Evolutionary conservation across 1,284 basidiomycete genomes (phyloP).

Genomic region (Austroboletus novae-zelandiae): DNA sequence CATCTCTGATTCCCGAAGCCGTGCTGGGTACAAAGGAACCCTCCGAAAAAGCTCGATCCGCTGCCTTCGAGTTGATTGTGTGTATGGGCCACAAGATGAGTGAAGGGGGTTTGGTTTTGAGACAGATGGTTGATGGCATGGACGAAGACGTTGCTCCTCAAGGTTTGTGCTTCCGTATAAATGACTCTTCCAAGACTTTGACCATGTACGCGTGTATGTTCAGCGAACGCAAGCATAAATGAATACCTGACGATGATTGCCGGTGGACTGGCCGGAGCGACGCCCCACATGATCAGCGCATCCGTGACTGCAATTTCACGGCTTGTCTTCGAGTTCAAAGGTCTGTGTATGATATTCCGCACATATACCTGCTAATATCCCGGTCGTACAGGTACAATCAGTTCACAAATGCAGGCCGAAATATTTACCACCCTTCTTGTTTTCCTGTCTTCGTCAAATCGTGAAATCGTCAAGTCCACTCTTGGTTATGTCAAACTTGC

Average conservation of each 20-base stretch:
- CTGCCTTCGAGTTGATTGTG: constrained; percentile 90
- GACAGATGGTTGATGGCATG: constrained; percentile 78
- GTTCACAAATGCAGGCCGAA: constrained; percentile 78
- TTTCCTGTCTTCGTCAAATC: constrained; percentile 90
- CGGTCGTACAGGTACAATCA: constrained; percentile 59
- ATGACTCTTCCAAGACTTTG: not conserved
- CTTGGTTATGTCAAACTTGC: constrained; percentile 95
- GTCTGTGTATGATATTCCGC: constrained; percentile 38
- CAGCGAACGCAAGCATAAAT: constrained; percentile 78
- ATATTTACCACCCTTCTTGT: constrained; percentile 86
- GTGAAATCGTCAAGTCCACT: constrained; percentile 96
- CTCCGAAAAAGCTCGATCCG: constrained; percentile 87
- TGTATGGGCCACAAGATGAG: constrained; percentile 94
- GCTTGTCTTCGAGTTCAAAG: constrained; percentile 95
- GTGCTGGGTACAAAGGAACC: constrained; percentile 98
- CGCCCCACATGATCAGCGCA: constrained; percentile 98
- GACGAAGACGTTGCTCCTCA: constrained; percentile 65
- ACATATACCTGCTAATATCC: constrained; percentile 1
- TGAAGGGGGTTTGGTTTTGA: constrained; percentile 80
- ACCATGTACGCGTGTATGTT: constrained; percentile 9
- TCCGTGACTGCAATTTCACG: constrained; percentile 93
- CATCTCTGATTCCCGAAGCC: constrained; percentile 90
- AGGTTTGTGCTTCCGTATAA: constrained; percentile 40
- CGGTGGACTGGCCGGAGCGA: constrained; percentile 90
- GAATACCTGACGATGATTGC: constrained; percentile 98